These are phyloP conservation scores for Wallacemonas sp. DNA, from an alignment of 208 protist species.

Conservation along the genomic window DNA sequence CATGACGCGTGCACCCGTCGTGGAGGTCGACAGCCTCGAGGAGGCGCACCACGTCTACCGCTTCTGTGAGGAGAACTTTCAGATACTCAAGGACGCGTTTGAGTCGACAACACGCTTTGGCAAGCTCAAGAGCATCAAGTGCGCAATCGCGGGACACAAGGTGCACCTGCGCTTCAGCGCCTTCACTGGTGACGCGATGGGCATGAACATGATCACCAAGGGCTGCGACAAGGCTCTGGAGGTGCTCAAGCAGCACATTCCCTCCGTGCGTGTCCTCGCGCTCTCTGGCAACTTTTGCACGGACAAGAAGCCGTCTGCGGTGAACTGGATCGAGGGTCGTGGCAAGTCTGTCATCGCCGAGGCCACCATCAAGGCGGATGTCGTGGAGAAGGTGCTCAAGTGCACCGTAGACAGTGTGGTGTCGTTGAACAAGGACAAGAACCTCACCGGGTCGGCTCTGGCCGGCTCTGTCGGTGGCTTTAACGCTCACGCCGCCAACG, in stretches of 20 bases:
- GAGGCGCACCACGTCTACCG: constrained; percentile 78
- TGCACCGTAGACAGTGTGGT: constrained; percentile 92
- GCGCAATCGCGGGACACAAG: constrained; percentile 86
- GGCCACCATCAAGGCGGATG: constrained; percentile 85
- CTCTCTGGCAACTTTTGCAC: constrained; percentile 98
- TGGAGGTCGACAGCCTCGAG: constrained; percentile 81
- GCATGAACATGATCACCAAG: constrained; percentile 99
- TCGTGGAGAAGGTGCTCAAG: constrained; percentile 95
- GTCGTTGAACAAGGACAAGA: constrained; percentile 95
- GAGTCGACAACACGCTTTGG: constrained; percentile 95
- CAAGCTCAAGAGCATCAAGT: constrained; percentile 88
- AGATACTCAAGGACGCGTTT: constrained; percentile 84
- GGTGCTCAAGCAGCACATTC: constrained; percentile 87
- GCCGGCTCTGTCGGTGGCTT: constrained; percentile 97
- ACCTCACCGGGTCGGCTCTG: constrained; percentile 97
- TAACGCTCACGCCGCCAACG: constrained; percentile 98
- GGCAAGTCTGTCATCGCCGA: constrained; percentile 96
- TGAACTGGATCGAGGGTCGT: constrained; percentile 98
- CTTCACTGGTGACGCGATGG: constrained; percentile 98
- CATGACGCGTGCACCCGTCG: constrained; percentile 97
- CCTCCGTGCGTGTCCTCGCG: constrained; percentile 90
- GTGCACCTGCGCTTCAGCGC: constrained; percentile 95
- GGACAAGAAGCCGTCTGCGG: constrained; percentile 98
- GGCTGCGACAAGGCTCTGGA: constrained; percentile 93
- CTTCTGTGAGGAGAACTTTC: constrained; percentile 94